Evolutionary conservation across 2,329 filamentous ascomycete genomes (phyloP).

Genomic region (Truncatella angustata): DNA sequence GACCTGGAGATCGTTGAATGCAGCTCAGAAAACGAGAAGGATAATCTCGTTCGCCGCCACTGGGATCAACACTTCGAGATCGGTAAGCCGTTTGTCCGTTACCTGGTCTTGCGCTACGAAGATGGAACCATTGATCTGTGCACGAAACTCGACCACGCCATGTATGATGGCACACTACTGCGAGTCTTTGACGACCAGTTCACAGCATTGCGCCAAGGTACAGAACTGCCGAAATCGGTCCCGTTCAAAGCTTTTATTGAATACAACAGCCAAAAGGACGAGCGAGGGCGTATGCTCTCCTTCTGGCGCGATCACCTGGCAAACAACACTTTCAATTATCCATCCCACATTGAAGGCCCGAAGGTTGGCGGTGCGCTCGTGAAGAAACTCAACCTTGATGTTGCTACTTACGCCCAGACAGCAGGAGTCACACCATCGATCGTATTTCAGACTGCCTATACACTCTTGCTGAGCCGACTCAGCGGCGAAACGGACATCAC

Average conservation of each 20-base stretch:
- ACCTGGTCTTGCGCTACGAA: conserved; percentile 24
- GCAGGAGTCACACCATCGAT: conserved; percentile 29
- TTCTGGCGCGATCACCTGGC: conserved; percentile 19
- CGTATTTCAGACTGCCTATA: conserved; percentile 34
- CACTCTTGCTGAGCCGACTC: conserved; percentile 24
- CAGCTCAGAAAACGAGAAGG: conserved; percentile 20
- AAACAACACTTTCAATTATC: conserved; percentile 2
- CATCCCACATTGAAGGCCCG: conserved; percentile 1
- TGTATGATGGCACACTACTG: conserved; percentile 14
- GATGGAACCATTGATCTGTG: conserved; percentile 24
- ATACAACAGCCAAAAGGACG: conserved; percentile 17
- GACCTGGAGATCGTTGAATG: conserved; percentile 13
- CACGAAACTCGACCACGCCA: conserved; percentile 24
- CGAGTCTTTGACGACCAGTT: conserved; percentile 21
- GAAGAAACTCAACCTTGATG: conserved; percentile 12
- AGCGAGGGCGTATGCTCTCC: conserved; percentile 13
- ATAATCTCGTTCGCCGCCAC: conserved; percentile 19
- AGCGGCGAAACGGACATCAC: conserved; percentile 18
- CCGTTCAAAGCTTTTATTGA: conserved; percentile 26
- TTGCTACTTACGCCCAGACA: conserved; percentile 19
- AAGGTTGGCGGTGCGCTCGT: conserved; percentile 5
- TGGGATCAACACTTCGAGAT: conserved; percentile 27
- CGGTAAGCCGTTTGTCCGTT: conserved; percentile 33
- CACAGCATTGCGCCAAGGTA: conserved; percentile 18
- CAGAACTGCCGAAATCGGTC: conserved; percentile 12